Percentiles rank a stretch among this genome's conserved stretches.
Evolutionary conservation across 2,329 filamentous ascomycete species (phyloP).

Genomic region (Calonectria henricotiae): DNA sequence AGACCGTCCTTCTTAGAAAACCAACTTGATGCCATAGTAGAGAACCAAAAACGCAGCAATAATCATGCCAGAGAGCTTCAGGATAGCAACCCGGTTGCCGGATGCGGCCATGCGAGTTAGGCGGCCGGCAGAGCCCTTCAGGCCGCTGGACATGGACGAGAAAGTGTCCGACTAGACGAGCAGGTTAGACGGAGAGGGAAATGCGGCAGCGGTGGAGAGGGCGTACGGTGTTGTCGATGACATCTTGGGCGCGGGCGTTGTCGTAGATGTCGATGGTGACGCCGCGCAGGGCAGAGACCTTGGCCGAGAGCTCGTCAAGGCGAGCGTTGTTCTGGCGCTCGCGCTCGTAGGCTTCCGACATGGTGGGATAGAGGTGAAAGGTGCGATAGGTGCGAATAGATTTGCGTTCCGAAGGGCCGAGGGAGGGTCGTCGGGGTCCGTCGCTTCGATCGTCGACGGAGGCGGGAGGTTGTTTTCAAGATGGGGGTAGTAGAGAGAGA

Average conservation of each 20-base stretch:
- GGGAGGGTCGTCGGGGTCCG: not conserved
- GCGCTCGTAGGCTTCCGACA: constrained; percentile 86
- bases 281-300: constrained; percentile 92
- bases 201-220: constrained; percentile 2
- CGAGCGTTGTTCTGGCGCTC: constrained; percentile 95
- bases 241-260: constrained; percentile 88
- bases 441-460: constrained; percentile 13
- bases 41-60: constrained; percentile 81
- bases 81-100: constrained; percentile 91
- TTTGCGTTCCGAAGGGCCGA: not conserved
- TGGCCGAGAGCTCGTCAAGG: constrained; percentile 90
- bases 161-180: constrained; percentile 85
- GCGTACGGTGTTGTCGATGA: constrained; percentile 89
- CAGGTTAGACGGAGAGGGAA: constrained; percentile 33
- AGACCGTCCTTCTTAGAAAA: constrained; percentile 65
- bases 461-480: constrained; percentile 13
- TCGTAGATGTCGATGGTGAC: constrained; percentile 99
- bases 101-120: constrained; percentile 91
- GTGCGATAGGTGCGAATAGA: not conserved
- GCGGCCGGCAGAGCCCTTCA: constrained; percentile 88
- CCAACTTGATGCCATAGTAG: constrained; percentile 80
- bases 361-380: constrained; percentile 55
- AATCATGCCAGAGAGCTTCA: constrained; percentile 91
- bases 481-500: not conserved
- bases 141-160: constrained; percentile 84